These are phyloP conservation scores for Neocucurbitaria cava DNA, from an alignment of 2,329 filamentous ascomycete genomes.

Conservation along the genomic window DNA sequence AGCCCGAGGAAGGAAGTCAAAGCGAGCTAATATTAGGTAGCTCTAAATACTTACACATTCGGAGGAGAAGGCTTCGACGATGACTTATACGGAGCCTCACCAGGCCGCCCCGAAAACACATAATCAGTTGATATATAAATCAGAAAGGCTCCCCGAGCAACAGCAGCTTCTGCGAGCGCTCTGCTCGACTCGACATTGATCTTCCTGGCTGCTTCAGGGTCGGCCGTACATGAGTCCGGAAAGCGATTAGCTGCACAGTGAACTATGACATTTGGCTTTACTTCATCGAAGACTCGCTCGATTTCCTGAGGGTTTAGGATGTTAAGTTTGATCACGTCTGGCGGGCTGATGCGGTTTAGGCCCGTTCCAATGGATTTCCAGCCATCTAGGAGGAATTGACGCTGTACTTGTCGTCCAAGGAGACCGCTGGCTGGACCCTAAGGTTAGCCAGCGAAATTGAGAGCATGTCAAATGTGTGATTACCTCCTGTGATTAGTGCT, in stretches of 20 bases:
- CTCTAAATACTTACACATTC: slow-evolving; percentile 62
- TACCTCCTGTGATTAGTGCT: slow-evolving; percentile 78
- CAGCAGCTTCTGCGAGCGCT: slow-evolving; percentile 70
- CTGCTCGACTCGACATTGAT: slow-evolving; percentile 78
- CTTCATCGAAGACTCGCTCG: slow-evolving; percentile 57
- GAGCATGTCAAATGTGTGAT: slow-evolving; percentile 4
- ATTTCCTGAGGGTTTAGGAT: slow-evolving; percentile 56
- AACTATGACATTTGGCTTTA: slow-evolving; percentile 75
- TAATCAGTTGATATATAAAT: slow-evolving; percentile 87
- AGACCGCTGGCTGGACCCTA: slow-evolving; percentile 69
- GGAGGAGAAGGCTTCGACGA: slow-evolving; percentile 70
- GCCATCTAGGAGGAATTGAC: slow-evolving; percentile 69
- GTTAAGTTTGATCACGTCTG: slow-evolving; percentile 65
- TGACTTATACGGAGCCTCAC: slow-evolving; percentile 83
- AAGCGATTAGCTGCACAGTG: slow-evolving; percentile 92
- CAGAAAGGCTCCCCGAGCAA: slow-evolving; percentile 66
- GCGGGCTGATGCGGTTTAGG: slow-evolving; percentile 74
- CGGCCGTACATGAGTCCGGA: slow-evolving; percentile 82
- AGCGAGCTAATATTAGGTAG: too few relatives aligned
- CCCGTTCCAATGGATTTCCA: slow-evolving; percentile 62
- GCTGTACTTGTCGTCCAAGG: slow-evolving; percentile 78
- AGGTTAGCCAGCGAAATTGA: slow-evolving; percentile 18
- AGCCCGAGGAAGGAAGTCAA: background rate
- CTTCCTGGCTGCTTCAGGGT: slow-evolving; percentile 75
- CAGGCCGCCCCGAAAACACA: slow-evolving; percentile 74